Percentiles rank a stretch among this genome's conserved stretches.
These are phyloP conservation scores for Cephaloascus albidus DNA, from an alignment of 805 yeast species.

Conservation along the genomic window DNA sequence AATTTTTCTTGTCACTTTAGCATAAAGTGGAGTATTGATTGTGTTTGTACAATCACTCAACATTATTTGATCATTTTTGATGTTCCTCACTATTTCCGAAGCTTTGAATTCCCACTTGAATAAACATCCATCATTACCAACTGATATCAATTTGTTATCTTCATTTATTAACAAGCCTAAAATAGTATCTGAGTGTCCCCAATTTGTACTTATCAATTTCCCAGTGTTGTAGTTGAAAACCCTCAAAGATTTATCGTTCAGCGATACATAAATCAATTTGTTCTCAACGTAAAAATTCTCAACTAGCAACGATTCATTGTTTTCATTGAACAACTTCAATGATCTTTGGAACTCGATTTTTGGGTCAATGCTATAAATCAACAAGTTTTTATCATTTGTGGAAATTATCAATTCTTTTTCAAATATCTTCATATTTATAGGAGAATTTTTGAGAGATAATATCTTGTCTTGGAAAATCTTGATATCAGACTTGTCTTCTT, in stretches of 20 bases:
- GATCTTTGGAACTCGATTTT: slow-evolving; percentile 22
- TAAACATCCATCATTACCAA: slow-evolving; percentile 46
- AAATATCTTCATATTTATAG: slow-evolving; percentile 28
- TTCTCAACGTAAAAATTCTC: slow-evolving; percentile 30
- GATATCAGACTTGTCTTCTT: slow-evolving; percentile 8
- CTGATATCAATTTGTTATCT: slow-evolving; percentile 23
- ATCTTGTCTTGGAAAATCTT: slow-evolving; percentile 30
- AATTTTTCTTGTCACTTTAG: slow-evolving; percentile 24
- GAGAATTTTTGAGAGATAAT: slow-evolving; percentile 41
- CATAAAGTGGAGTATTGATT: slow-evolving; percentile 8
- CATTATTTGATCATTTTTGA: background rate
- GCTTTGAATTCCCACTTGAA: slow-evolving; percentile 32
- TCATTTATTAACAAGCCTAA: slow-evolving; percentile 23
- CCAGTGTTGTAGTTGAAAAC: slow-evolving; percentile 36
- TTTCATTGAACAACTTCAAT: slow-evolving; percentile 30
- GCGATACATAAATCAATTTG: slow-evolving; percentile 27
- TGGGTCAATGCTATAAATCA: slow-evolving; percentile 23
- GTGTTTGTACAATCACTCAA: slow-evolving; percentile 1
- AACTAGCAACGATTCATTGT: slow-evolving; percentile 30
- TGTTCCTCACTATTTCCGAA: too few species aligned
- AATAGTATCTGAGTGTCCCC: slow-evolving; percentile 54
- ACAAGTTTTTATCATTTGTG: slow-evolving; percentile 39
- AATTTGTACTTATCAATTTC: slow-evolving; percentile 35
- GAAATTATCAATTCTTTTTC: slow-evolving; percentile 37
- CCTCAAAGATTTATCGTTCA: slow-evolving; percentile 51